phyloP scores from a whole-genome alignment of 768 basidiomycete species.

The Glaciozyma martinii region DNA sequence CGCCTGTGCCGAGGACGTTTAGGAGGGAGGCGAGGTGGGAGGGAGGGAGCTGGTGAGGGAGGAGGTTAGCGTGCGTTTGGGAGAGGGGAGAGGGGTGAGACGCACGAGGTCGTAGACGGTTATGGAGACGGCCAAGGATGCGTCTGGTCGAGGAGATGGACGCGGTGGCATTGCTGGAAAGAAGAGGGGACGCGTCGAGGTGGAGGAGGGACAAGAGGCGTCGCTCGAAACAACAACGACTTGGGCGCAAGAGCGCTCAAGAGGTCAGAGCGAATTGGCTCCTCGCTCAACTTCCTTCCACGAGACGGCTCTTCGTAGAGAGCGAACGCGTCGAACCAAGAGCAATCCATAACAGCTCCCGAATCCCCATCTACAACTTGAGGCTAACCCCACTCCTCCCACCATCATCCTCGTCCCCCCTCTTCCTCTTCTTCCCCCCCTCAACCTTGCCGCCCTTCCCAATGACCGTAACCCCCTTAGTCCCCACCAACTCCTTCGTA shows the following conservation, averaged over 20 bases:
- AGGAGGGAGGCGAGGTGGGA: conserved; percentile 10
- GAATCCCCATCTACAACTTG: conserved; percentile 14
- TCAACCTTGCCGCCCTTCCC: conserved; percentile 50
- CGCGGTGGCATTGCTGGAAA: too few species aligned
- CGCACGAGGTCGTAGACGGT: conserved; percentile 26
- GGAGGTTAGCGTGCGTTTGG: neutral
- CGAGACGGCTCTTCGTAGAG: too few species aligned
- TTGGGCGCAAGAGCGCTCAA: too few species aligned
- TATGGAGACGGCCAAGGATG: conserved; percentile 2
- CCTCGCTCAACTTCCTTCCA: too few species aligned
- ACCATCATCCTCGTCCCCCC: conserved; percentile 7
- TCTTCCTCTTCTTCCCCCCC: conserved; percentile 26
- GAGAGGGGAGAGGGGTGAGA: neutral
- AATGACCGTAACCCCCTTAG: conserved; percentile 74
- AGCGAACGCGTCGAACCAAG: too few species aligned
- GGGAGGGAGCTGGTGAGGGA: conserved; percentile 14
- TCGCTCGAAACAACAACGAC: too few species aligned
- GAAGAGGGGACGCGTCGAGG: too few species aligned
- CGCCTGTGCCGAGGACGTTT: conserved; percentile 15
- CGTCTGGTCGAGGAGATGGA: neutral
- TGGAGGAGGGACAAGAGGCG: too few species aligned
- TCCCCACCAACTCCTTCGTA: conserved; percentile 70
- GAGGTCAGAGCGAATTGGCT: too few species aligned
- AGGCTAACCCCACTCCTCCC: conserved; percentile 15
- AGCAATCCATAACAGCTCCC: too few species aligned